Percentiles rank a stretch among this genome's conserved stretches.
These are phyloP conservation scores for Omphalea diandra DNA, from an alignment of 441 rosid genomes.

Conservation along the genomic window DNA sequence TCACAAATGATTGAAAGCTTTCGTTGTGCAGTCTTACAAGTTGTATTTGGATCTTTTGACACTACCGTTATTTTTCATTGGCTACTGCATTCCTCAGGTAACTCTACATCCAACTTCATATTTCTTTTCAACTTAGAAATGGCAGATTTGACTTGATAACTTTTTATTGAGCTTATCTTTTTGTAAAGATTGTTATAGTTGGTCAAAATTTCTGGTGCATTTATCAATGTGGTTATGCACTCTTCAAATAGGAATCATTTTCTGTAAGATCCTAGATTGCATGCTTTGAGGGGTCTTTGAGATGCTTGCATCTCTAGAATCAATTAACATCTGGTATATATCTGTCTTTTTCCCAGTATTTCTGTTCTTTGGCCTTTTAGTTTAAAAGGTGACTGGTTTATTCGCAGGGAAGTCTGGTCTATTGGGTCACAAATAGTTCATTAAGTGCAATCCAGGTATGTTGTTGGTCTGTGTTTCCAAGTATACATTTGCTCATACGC, in stretches of 20 bases:
- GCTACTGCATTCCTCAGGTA: constrained; percentile 81
- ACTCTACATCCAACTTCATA: constrained; percentile 16
- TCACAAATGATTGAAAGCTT: constrained; percentile 24
- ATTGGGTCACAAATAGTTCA: constrained; percentile 86
- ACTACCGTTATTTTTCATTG: constrained; percentile 52
- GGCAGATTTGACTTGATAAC: neutral
- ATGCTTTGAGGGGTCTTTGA: neutral
- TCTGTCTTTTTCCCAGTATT: neutral
- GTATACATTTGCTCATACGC: no score
- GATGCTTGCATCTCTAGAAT: neutral
- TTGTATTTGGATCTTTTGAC: constrained; percentile 57
- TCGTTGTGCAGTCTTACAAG: constrained; percentile 66
- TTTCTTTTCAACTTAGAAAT: constrained; percentile 1
- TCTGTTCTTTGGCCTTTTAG: neutral
- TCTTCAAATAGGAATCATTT: neutral
- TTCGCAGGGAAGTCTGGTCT: constrained; percentile 85
- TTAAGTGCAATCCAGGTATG: constrained; percentile 66
- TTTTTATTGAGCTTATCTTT: neutral
- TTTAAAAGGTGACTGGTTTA: neutral
- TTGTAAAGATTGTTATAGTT: neutral
- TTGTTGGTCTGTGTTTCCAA: constrained; percentile 8
- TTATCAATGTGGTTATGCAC: neutral
- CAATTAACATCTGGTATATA: neutral
- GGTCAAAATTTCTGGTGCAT: neutral
- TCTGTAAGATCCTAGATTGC: neutral